Conservation (phyloP, 768 basidiomycete genomes). For the Lactarius deliciosus region DNA sequence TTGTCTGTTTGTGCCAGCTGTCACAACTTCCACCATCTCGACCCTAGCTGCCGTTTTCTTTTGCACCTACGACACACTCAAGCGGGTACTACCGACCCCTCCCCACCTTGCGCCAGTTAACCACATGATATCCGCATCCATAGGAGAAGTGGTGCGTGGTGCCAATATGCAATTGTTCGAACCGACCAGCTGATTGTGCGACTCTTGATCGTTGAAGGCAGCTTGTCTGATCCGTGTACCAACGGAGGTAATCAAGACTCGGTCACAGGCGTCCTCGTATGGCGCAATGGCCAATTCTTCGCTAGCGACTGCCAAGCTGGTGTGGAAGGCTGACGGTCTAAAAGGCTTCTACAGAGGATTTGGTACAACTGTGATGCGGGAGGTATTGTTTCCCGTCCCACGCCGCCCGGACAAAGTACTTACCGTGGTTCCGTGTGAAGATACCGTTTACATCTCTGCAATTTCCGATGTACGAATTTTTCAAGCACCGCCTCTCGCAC, state of each 20-base stretch:
- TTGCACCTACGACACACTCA: constrained; percentile 88
- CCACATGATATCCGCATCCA: constrained; percentile 53
- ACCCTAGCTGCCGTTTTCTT: constrained; percentile 91
- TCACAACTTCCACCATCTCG: not conserved
- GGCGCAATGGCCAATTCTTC: constrained; percentile 57
- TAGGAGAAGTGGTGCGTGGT: constrained; percentile 52
- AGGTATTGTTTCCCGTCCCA: constrained; percentile 41
- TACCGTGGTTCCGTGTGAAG: constrained; percentile 41
- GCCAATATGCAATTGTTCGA: not conserved
- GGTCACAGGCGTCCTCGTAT: constrained; percentile 84
- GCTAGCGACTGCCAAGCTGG: constrained; percentile 52
- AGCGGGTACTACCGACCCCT: constrained; percentile 64
- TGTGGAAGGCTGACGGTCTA: constrained; percentile 62
- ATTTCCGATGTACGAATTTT: constrained; percentile 90
- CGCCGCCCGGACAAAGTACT: not conserved
- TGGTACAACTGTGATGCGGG: constrained; percentile 70
- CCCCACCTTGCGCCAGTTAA: constrained; percentile 63
- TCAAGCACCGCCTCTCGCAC: constrained; percentile 68
- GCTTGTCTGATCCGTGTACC: constrained; percentile 94
- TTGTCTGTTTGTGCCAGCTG: not conserved
- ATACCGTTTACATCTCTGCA: constrained; percentile 96
- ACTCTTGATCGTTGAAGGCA: constrained; percentile 45
- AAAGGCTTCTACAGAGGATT: constrained; percentile 88
- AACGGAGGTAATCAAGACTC: constrained; percentile 94
- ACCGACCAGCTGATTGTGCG: constrained; percentile 13